Evolutionary conservation across 345 rosid genomes (phyloP).

Genomic region (Schrenkiella parvula): DNA sequence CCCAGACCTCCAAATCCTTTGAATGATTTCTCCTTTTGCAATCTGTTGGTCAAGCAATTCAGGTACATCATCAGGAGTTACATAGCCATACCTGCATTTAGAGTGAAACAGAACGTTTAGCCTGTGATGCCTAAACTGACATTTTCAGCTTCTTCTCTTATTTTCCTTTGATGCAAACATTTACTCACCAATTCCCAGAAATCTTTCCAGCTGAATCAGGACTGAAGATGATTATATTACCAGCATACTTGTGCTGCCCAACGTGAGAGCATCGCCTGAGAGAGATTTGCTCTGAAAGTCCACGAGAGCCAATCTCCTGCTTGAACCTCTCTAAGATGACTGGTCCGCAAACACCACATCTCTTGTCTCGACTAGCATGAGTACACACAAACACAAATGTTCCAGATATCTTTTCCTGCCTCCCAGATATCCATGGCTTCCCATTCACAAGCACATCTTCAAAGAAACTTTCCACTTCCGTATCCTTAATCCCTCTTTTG

Average conservation of each 20-base stretch:
- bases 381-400: conserved; percentile 78
- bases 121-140: not conserved
- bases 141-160: not conserved
- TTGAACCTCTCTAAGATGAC: conserved; percentile 63
- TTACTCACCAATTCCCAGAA: conserved; percentile 71
- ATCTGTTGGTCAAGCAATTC: conserved; percentile 84
- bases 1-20: conserved; percentile 80
- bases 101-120: conserved; percentile 15
- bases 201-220: conserved; percentile 61
- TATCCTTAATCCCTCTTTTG: conserved; percentile 66
- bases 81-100: conserved; percentile 86
- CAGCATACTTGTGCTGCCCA: conserved; percentile 97
- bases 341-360: conserved; percentile 98
- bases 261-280: conserved; percentile 78
- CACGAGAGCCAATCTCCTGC: conserved; percentile 60
- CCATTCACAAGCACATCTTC: conserved; percentile 83
- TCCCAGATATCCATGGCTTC: conserved; percentile 61
- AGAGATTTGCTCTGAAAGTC: conserved; percentile 56
- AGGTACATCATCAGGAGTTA: conserved; percentile 87
- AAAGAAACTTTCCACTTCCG: conserved; percentile 61
- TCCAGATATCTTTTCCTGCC: conserved; percentile 50
- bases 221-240: conserved; percentile 69
- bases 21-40: conserved; percentile 63
- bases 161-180: not conserved
- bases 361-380: conserved; percentile 80